Evolutionary conservation across 2,329 filamentous ascomycete genomes (phyloP).

Genomic region (Coniochaeta ligniaria): DNA sequence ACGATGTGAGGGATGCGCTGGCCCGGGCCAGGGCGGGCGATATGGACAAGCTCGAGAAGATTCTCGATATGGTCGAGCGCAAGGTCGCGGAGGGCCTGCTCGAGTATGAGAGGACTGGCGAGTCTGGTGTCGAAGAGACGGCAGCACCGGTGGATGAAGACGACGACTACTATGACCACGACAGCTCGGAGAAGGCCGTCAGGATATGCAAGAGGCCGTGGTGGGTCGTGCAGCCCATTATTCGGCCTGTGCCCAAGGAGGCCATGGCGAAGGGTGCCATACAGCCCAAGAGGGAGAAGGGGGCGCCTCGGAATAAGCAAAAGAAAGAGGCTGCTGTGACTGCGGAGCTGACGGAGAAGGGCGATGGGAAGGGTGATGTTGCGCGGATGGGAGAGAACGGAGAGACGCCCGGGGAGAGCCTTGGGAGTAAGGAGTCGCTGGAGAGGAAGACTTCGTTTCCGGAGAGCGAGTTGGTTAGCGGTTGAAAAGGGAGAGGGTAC

Average conservation of each 20-base stretch:
- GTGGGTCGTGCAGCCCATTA: conserved; percentile 86
- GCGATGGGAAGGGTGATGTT: background rate
- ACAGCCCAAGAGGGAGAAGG: conserved; percentile 48
- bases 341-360: background rate
- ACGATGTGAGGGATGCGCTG: conserved; percentile 78
- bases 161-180: conserved; percentile 32
- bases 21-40: conserved; percentile 64
- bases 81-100: conserved; percentile 66
- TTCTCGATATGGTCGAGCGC: conserved; percentile 67
- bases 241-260: conserved; percentile 80
- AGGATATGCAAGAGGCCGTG: conserved; percentile 72
- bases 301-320: conserved; percentile 8
- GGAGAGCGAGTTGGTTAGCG: conserved; percentile 10
- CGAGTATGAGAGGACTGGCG: conserved; percentile 51
- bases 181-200: conserved; percentile 61
- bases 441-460: conserved; percentile 8
- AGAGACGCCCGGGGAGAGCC: background rate
- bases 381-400: background rate
- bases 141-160: conserved; percentile 12
- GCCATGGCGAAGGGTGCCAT: conserved; percentile 77
- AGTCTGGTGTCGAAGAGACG: conserved; percentile 17
- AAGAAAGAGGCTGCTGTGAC: conserved; percentile 3
- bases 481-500: conserved; percentile 1
- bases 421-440: background rate
- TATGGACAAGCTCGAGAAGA: conserved; percentile 67